Base-by-base conservation (phyloP, 768 basidiomycete species). In the Termitomyces sp. region DNA sequence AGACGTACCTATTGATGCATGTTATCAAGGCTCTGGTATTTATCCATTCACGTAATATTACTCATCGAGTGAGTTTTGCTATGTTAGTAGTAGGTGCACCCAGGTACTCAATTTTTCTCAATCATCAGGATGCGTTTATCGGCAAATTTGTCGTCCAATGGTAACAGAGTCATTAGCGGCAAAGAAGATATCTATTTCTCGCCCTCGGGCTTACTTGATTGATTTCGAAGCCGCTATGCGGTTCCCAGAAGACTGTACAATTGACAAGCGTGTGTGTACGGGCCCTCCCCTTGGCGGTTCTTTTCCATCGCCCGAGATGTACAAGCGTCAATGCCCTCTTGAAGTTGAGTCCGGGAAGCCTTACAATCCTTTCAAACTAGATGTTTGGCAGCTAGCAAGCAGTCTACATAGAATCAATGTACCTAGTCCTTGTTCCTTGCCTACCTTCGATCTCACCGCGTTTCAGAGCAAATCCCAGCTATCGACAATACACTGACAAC, bases 101-200 rank as follows among this genome's bases (percentile, higher is more conserved):
- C 12, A 35, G 11, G 28, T 32, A 7, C 11, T 47, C 28, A n/a
- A n/a, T n/a, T n/a, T n/a, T n/a, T 19, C 25, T 35, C n/a, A n/a
- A n/a, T 34, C 5, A 34, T 14, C 35, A 72, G 68, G 68, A 72
- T 41, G 66, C 68, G 12, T 69, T 68, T 54, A 58, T 43, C 14
- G 67, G 68, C 49, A 72, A 73, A 52, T 72, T 69, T 46, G 51
- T 71, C 4, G 44, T 71, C 3, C 63, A 73, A 50, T 70, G 65
- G 64, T 63, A 68, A 5, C 70, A 2, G 67, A 71, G 46, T 70
- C 69, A 3, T 32, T 72, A 12, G 19, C 30, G 1, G 32, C 44
- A 34, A 53, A 17, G 21, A 58, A 40, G 30, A 19, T 48, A 27
- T 46, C 52, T 9, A 16, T 41, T 23, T 54, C 57, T n/a, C 47